Evolutionary conservation across 345 rosid species (phyloP).

Genomic region (Aegle marmelos): DNA sequence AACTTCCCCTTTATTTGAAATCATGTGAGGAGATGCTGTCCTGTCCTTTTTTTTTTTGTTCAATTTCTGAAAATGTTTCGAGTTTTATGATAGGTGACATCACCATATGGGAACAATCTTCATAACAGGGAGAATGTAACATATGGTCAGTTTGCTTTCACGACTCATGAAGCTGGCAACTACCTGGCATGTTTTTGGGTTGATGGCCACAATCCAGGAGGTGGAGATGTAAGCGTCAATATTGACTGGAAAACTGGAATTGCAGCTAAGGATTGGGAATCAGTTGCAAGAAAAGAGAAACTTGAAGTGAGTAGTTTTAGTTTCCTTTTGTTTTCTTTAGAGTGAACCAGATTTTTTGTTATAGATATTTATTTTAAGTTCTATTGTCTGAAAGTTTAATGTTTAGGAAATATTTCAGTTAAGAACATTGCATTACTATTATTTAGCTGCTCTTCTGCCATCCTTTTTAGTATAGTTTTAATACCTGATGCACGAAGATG

Average conservation of each 20-base stretch:
- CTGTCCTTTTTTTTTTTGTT: not conserved
- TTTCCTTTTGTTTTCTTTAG: not conserved
- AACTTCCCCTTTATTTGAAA: not conserved
- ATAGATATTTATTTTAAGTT: not conserved
- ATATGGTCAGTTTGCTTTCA: conserved; percentile 89
- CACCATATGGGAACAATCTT: conserved; percentile 65
- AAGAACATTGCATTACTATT: not conserved
- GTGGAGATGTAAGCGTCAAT: conserved; percentile 52
- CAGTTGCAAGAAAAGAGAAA: conserved; percentile 82
- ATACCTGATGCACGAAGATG: not conserved
- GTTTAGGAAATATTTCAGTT: not conserved
- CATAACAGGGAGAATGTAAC: conserved; percentile 67
- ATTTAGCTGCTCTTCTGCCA: not conserved
- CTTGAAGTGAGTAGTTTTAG: conserved; percentile 55
- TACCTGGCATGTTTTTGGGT: conserved; percentile 75
- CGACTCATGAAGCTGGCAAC: conserved; percentile 76
- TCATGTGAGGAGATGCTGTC: not conserved
- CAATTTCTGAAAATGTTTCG: not conserved
- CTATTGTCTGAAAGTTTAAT: not conserved
- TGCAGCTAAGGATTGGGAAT: conserved; percentile 88
- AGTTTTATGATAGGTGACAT: conserved; percentile 52
- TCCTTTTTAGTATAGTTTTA: not conserved
- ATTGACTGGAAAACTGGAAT: conserved; percentile 92
- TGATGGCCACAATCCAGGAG: conserved; percentile 30
- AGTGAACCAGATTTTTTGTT: not conserved